Evolutionary conservation across 2,329 filamentous ascomycete species (phyloP), one percentile per base, ranked within the genome.

Genomic region (Venturia effusa): DNA sequence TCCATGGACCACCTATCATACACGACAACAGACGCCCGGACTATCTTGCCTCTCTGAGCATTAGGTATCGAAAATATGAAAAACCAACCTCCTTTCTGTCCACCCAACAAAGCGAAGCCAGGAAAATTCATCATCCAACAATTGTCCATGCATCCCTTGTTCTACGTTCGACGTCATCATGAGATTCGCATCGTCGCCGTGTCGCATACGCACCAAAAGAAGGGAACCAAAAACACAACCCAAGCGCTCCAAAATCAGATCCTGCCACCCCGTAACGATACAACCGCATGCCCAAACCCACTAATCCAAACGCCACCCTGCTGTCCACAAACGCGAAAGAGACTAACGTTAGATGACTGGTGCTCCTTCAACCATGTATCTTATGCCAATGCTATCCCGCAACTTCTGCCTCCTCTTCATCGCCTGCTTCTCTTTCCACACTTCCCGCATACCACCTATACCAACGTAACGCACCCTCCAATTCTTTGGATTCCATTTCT

Each of bases 381-480:
- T 73, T 19, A 72, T 71, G 1, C 80, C 80, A 69, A 87, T 86
- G 64, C 78, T 82, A 64, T 78, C 77, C 67, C 83, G 79, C 61
- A 86, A 73, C 65, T 74, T 77, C 66, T 82, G 77, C 66, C 84
- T 75, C 65, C 81, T 74, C 67, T 78, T 80, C 70, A 85, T 81
- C 61, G 78, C 76, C 66, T 74, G 78, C 61, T 78, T 76, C 60
- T 76, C 75, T 61, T 71, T 70, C 67, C 75, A 74, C 65, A 74
- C 73, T n/a, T 78, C 76, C 57, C 78, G 79, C 55, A 85, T 71
- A 19, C 78, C 78, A 34, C 76, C 76, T 5, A 83, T 69, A 11
- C 79, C 79, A 51, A 82, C 77, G 63, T 83, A 79, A 65, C 81
- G 79, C 30, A 84, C 74, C 32, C 79, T 77, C 41, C 80, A 71